These are phyloP conservation scores for Phaeodactylum tricornutum DNA, from an alignment of 108 stramenopile genomes.

Conservation along the genomic window DNA sequence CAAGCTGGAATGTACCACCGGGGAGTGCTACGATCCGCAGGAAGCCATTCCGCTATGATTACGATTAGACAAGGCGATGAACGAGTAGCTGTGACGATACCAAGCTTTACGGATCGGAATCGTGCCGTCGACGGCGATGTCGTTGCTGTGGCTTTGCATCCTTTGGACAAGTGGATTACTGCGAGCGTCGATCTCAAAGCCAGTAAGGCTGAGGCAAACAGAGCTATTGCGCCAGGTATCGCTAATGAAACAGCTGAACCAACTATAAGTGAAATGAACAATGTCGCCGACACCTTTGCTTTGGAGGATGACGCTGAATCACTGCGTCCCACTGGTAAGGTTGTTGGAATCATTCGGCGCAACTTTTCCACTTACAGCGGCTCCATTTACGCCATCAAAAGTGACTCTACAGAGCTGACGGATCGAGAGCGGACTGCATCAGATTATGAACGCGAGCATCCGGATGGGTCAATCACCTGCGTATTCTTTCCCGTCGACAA, in stretches of 20 bases:
- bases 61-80: constrained; percentile 70
- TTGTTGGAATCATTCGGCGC: constrained; percentile 82
- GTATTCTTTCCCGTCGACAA: constrained; percentile 90
- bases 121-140: constrained; percentile 94
- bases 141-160: constrained; percentile 79
- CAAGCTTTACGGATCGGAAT: constrained; percentile 62
- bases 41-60: constrained; percentile 32
- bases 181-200: constrained; percentile 8
- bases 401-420: constrained; percentile 9
- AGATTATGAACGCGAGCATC: constrained; percentile 58
- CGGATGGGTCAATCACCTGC: constrained; percentile 68
- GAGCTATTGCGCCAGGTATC: constrained; percentile 22
- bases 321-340: constrained; percentile 68
- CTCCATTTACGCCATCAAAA: constrained; percentile 33
- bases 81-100: constrained; percentile 61
- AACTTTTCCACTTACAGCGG: constrained; percentile 69
- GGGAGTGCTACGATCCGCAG: constrained; percentile 48
- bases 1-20: constrained; percentile 56
- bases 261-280: constrained; percentile 42
- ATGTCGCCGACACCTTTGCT: constrained; percentile 40
- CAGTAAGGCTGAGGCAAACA: constrained; percentile 5
- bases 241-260: constrained; percentile 68
- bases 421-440: constrained; percentile 74
- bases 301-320: constrained; percentile 29
- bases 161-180: constrained; percentile 41